Evolutionary conservation across 257 asterid species (phyloP).

Genomic region (Salvia rosmarinus): DNA sequence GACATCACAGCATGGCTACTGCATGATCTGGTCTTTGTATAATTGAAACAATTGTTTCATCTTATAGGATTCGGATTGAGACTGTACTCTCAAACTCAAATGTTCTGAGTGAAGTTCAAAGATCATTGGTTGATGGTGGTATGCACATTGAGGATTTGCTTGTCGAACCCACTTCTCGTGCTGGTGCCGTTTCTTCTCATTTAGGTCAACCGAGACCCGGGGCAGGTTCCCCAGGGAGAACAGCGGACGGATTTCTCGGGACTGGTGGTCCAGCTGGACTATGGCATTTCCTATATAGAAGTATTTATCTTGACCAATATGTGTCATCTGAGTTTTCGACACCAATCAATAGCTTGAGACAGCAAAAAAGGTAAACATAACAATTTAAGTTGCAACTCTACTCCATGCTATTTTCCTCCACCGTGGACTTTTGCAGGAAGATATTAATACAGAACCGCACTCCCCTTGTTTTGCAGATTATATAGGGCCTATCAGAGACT

Average conservation of each 20-base stretch:
- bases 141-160: slow-evolving; percentile 83
- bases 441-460: slow-evolving; percentile 3
- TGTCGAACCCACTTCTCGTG: slow-evolving; percentile 54
- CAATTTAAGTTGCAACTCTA: slow-evolving; percentile 20
- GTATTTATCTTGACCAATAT: slow-evolving; percentile 80
- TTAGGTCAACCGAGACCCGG: slow-evolving; percentile 59
- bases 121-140: slow-evolving; percentile 86
- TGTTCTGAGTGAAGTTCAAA: slow-evolving; percentile 85
- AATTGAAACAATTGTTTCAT: slow-evolving; percentile 30
- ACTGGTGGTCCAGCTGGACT: slow-evolving; percentile 96
- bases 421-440: slow-evolving; percentile 17
- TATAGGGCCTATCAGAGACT: slow-evolving; percentile 84
- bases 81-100: slow-evolving; percentile 78
- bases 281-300: slow-evolving; percentile 96
- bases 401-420: slow-evolving; percentile 19
- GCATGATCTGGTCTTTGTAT: slow-evolving; percentile 29
- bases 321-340: slow-evolving; percentile 93
- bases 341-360: slow-evolving; percentile 71
- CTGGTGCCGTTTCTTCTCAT: slow-evolving; percentile 60
- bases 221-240: slow-evolving; percentile 55
- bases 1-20: slow-evolving; percentile 32
- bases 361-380: slow-evolving; percentile 74
- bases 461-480: slow-evolving; percentile 61
- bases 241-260: slow-evolving; percentile 50
- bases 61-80: slow-evolving; percentile 80